Base-by-base conservation (phyloP, 352 stramenopile species). In the Phytophthora constricta region DNA sequence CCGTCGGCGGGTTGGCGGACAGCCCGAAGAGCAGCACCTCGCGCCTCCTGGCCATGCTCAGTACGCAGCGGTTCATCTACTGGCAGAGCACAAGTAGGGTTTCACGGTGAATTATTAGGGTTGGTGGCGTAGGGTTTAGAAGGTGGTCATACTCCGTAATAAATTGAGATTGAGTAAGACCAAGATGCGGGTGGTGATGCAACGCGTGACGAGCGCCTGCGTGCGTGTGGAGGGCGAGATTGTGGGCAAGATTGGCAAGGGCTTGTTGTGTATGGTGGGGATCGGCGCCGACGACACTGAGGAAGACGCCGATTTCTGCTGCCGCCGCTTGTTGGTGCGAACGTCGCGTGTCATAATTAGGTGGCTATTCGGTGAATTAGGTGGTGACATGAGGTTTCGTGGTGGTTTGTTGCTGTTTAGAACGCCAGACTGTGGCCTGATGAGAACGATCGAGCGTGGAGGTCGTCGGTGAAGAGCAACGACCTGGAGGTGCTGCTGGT, bases 1-100 rank as follows among this genome's bases (percentile, higher is more conserved):
- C 87, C 34, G 81, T 93, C 10, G 87, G 86, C 23, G 90, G 90
- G 75, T 97, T 96, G 4, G 86, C 90, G 39, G 90, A 97, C 60
- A 80, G 86, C 53, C 90, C 90, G 51, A 92, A 97, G 10, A 97
- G 74, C 58, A 97, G 70, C 58, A 97, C 84, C 34, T 86, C 66
- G 16, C 65, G 67, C 34, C 59, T 34, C 43, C 37, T 69, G 10
- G 41, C 26, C 54, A 65, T 64, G 37, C 25, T 51, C 48, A 60
- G 17, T 19, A 45, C 37, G 17, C 33, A 3, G 23, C 58, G 33
- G 51, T 56, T 41, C 42, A 45, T 28, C 17, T 16, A 33, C n/a
- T 41, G 9, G 9, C 0, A n/a, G 23, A 14, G 10, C 14, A 45
- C 56, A 59, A 61, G 10, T 17, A 13, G 20, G 27, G 31, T 37